Evolutionary conservation across 2,329 filamentous ascomycete species (phyloP).

Genomic region (Pochonia chlamydosporia): DNA sequence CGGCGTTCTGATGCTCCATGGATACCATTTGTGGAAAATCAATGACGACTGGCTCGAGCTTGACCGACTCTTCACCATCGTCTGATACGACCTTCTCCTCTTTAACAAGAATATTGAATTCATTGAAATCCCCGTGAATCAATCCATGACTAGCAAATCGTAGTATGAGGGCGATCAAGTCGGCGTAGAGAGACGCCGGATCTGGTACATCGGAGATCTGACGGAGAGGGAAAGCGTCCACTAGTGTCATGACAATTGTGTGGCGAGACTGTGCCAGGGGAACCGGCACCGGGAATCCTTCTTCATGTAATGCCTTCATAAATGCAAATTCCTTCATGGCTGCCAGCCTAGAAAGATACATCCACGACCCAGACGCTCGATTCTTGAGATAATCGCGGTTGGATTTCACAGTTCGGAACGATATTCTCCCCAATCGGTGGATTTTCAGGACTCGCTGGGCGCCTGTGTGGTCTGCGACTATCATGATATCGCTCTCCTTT

Average conservation of each 20-base stretch:
- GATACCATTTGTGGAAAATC: slow-evolving; percentile 99
- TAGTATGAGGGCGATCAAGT: slow-evolving; percentile 82
- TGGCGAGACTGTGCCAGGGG: slow-evolving; percentile 87
- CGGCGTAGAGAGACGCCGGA: slow-evolving; percentile 81
- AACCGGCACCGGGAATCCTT: slow-evolving; percentile 84
- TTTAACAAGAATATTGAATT: slow-evolving; percentile 96
- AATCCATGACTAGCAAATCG: slow-evolving; percentile 78
- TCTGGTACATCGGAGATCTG: slow-evolving; percentile 82
- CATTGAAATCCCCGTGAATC: slow-evolving; percentile 98
- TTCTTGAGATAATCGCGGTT: slow-evolving; percentile 94
- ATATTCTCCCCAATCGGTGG: slow-evolving; percentile 89
- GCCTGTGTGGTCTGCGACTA: slow-evolving; percentile 77
- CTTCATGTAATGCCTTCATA: slow-evolving; percentile 77
- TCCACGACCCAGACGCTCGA: slow-evolving; percentile 78
- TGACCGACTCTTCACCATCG: slow-evolving; percentile 36
- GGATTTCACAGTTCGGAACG: slow-evolving; percentile 91
- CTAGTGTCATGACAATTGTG: slow-evolving; percentile 91
- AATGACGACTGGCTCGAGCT: slow-evolving; percentile 75
- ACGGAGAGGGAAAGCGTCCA: slow-evolving; percentile 86
- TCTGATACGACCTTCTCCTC: slow-evolving; percentile 50
- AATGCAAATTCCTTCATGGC: slow-evolving; percentile 94
- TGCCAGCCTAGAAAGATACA: slow-evolving; percentile 92
- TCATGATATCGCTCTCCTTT: slow-evolving; percentile 95
- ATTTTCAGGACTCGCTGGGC: slow-evolving; percentile 86
- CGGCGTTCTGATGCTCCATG: slow-evolving; percentile 85